A percentile compares a stretch with the other conserved stretches of the same genome.
phyloP scores from a whole-genome alignment of 2,329 filamentous ascomycete species.

The Penicillium palitans region DNA sequence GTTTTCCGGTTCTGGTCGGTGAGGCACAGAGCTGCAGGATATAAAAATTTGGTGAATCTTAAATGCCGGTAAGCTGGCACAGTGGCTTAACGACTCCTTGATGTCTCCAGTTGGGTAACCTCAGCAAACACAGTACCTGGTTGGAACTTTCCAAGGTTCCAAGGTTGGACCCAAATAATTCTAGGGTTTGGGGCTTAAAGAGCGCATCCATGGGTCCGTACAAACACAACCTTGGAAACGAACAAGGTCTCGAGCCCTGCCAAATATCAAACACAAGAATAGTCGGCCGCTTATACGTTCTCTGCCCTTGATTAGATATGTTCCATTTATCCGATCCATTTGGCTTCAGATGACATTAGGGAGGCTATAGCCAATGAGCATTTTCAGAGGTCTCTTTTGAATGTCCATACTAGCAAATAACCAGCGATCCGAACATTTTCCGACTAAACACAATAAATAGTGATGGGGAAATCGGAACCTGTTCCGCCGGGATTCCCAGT shows the following conservation, averaged over 20 bases:
- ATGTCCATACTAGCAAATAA: no score
- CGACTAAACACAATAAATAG: not conserved
- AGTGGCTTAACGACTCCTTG: not conserved
- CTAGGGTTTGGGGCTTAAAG: not conserved
- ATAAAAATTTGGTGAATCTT: not conserved
- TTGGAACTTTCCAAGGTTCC: not conserved
- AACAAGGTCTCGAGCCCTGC: not conserved
- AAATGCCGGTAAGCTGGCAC: not conserved
- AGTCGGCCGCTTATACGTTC: no score
- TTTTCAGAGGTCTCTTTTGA: no score
- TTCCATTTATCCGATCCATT: no score
- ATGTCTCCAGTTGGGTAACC: not conserved
- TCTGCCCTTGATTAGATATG: no score
- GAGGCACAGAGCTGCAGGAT: not conserved
- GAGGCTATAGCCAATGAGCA: no score
- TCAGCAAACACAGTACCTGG: not conserved
- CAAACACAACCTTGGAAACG: not conserved
- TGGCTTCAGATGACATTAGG: no score
- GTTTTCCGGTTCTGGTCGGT: not conserved
- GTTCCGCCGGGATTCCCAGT: not conserved
- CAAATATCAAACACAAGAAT: no score
- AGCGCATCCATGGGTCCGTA: not conserved
- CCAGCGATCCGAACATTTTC: no score
- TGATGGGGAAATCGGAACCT: not conserved
- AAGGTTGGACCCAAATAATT: not conserved